Percentiles rank a stretch among this genome's conserved stretches.
phyloP scores from a whole-genome alignment of 352 stramenopile species.

The Phytophthora citricola region DNA sequence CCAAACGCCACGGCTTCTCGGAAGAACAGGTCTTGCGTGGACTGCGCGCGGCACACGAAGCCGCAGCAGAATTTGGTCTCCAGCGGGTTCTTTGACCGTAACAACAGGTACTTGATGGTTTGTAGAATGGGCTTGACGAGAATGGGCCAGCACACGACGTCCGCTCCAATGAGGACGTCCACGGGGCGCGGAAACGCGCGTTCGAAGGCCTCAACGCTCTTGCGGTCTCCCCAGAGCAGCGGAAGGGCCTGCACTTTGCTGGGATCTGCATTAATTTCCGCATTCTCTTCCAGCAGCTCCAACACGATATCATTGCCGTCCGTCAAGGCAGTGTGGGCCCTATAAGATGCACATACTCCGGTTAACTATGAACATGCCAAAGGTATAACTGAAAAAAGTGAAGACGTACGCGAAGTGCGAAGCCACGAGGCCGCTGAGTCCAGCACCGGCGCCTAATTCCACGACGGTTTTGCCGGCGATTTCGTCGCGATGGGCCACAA shows the following conservation, averaged over 20 bases:
- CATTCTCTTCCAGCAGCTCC: slow-evolving; percentile 61
- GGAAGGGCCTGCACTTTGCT: slow-evolving; percentile 46
- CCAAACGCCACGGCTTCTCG: slow-evolving; percentile 48
- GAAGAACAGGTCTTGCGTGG: slow-evolving; percentile 64
- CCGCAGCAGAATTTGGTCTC: slow-evolving; percentile 62
- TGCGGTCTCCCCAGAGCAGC: slow-evolving; percentile 61
- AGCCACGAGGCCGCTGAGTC: slow-evolving; percentile 65
- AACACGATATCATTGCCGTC: slow-evolving; percentile 81
- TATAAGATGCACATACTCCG: slow-evolving; percentile 26
- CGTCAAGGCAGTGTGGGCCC: slow-evolving; percentile 57
- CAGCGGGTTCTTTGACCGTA: slow-evolving; percentile 41
- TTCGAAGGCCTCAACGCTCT: slow-evolving; percentile 53
- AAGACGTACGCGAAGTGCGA: slow-evolving; percentile 62
- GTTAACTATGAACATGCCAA: slow-evolving; percentile 15
- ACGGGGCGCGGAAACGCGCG: slow-evolving; percentile 50
- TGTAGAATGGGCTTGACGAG: slow-evolving; percentile 76
- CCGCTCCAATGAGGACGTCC: slow-evolving; percentile 68
- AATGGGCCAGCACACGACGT: slow-evolving; percentile 78
- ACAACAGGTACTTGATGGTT: slow-evolving; percentile 72
- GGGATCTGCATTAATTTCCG: slow-evolving; percentile 30
- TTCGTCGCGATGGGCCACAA: slow-evolving; percentile 39
- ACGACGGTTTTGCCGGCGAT: slow-evolving; percentile 57
- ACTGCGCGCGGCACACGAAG: slow-evolving; percentile 65
- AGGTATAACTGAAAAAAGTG: neutral
- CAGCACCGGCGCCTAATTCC: slow-evolving; percentile 59